phyloP scores from a whole-genome alignment of 441 rosid species.

The Biscutella auriculata region DNA sequence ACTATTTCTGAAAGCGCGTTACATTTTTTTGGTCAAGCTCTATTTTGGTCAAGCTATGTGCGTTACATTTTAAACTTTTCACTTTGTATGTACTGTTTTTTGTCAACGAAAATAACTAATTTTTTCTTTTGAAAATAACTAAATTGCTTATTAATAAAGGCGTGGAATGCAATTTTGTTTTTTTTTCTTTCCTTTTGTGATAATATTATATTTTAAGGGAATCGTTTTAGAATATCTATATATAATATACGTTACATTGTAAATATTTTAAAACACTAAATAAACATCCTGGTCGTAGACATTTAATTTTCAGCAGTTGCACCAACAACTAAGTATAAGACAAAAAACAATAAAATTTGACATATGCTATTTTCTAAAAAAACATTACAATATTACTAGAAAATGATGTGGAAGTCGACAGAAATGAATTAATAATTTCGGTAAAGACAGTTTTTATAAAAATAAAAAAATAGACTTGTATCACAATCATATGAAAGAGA shows the following conservation, averaged over 20 bases:
- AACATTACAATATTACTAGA: conserved; percentile 19
- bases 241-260: not conserved
- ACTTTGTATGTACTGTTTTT: too few relatives aligned
- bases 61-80: too few relatives aligned
- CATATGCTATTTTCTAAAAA: conserved; percentile 8
- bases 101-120: too few relatives aligned
- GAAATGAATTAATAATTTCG: not conserved
- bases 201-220: too few relatives aligned
- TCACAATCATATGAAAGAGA: conserved; percentile 27
- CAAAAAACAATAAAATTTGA: conserved; percentile 21
- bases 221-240: not conserved
- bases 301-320: conserved; percentile 25
- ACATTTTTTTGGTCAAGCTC: too few relatives aligned
- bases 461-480: conserved; percentile 8
- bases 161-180: too few relatives aligned
- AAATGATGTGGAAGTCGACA: conserved; percentile 18
- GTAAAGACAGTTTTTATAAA: conserved; percentile 11
- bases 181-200: too few relatives aligned
- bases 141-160: too few relatives aligned
- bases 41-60: too few relatives aligned
- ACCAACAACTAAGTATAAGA: conserved; percentile 20
- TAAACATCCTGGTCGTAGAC: conserved; percentile 11
- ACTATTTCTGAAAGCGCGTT: too few relatives aligned
- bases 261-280: not conserved
- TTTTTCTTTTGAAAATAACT: too few relatives aligned